Evolutionary conservation across 176 grass and related monocot genomes (phyloP), one percentile per base, ranked within the genome.

Genomic region (Canna indica): DNA sequence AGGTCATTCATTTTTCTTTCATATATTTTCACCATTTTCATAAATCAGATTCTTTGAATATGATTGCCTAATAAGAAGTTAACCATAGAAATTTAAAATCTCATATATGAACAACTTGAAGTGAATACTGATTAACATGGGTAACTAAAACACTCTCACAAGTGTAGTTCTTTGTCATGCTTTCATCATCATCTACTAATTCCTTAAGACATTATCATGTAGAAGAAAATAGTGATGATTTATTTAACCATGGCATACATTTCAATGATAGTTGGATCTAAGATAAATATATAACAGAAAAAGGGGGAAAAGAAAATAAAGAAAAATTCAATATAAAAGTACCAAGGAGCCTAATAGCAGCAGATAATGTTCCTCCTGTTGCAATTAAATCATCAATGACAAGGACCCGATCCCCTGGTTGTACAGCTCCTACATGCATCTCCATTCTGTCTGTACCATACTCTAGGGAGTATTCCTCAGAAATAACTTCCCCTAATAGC

Each of bases 381-480:
- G 89, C 94, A 61, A 99, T 87, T 67, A 99, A 86, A 88, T 99
- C 94, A 20, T 99, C 94, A 36, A 99, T 82, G 7, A 99, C 67
- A 73, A 99, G 61, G 25, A 46, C 87, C 44, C 59, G 77, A 28
- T 88, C 89, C 39, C 82, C 86, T 27, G 82, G 54, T 50, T 90
- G 77, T 26, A 93, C 86, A 69, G 94, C 94, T 74, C 86, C 94
- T 73, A 99, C 89, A 77, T 99, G 94, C 86, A 99, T 99, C 77
- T 99, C 89, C 24, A 99, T 93, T 64, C 35, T 83, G 81, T 99
- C 94, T 1, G 86, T 99, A 64, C 89, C 94, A 27, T 93, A 99
- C 81, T 99, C 94, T 15, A 99, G 74, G 20, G 89, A 78, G 64
- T 99, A 99, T 24, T 93, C 94, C 76, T 99, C 89, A 0, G 82